Base-by-base conservation (phyloP, 164 flowering plant genomes). In the Liquidambar formosana region DNA sequence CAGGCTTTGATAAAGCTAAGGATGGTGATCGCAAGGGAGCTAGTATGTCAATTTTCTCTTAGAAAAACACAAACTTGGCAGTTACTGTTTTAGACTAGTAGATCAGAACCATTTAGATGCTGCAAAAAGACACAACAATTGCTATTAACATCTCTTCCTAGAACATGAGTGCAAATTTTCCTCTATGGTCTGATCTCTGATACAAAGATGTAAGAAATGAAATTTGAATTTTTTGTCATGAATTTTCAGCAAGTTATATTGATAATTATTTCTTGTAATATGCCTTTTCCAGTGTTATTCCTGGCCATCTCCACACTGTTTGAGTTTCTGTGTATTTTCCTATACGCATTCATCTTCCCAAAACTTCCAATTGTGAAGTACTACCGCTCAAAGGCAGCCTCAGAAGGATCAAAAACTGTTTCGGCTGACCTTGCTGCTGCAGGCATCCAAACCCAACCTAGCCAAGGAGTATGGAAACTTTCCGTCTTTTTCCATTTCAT, bases 21-120 rank as follows among this genome's bases (percentile, higher is more conserved):
- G n/a, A 76, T 45, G 89, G 89, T 15, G 79, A 78, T 66, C 86
- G 89, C 25, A 83, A 86, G 61, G 89, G 89, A n/a, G 73, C 82
- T 22, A 66, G 89, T 85, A 75, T 47, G 82, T 74, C 11, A 23
- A 52, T 56, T 21, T 14, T 21, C 45, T 12, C 10, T 16, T 33
- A 57, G 5, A 9, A 13, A 27, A 38, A 23, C 2, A 33, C 41
- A 33, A 33, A 33, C 41, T 33, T 33, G 41, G 41, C 6, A n/a
- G n/a, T n/a, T n/a, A n/a, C n/a, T n/a, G n/a, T n/a, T n/a, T n/a
- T n/a, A n/a, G n/a, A n/a, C n/a, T n/a, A n/a, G n/a, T n/a, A n/a
- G n/a, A n/a, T n/a, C n/a, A n/a, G n/a, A n/a, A n/a, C n/a, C n/a
- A n/a, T 15, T 16, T n/a, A n/a, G 10, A 19, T 58, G 19, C 19